Evolutionary conservation across 495 filamentous ascomycete species (phyloP), one percentile per base, ranked within the genome.

Genomic region (Podospora pseudopauciseta): DNA sequence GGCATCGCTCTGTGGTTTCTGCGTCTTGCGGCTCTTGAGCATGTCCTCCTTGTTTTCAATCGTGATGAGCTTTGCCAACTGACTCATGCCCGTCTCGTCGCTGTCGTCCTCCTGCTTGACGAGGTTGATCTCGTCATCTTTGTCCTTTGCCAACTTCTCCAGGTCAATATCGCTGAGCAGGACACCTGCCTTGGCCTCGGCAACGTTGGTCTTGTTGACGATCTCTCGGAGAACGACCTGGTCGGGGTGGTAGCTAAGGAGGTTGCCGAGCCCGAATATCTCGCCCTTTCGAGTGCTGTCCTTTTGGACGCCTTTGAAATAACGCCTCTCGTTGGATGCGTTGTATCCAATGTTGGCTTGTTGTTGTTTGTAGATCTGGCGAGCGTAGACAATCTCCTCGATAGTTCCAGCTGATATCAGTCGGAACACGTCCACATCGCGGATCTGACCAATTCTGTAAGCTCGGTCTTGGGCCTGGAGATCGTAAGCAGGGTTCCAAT

Each of bases 281-380:
- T 99, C 95, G 65, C 95, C 96, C 68, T 94, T 96, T 4, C 82
- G 78, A 39, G 86, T 87, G 63, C 87, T 87, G 70, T 92, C 87
- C 57, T 94, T 91, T 77, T 96, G 92, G 0, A 99, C 92, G 54
- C 95, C 95, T 72, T 91, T 93, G 82, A 99, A 99, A 79, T 99
- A 99, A 9, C 95, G 87, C 1, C 95, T 90, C 77, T 99, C 95
- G 32, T 87, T 90, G 56, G 90, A 93, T 7, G 95, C 95, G 39
- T 90, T 97, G 77, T 99, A 99, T 1, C 92, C 95, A 63, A 99
- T 99, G 72, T 97, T 97, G 2, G 95, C 95, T 75, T 98, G 95
- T 73, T 99, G 95, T 74, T 99, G 95, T 75, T 99, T 99, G 82
- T 98, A 99, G 66, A 99, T 97, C 74, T 99, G 95, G 11, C 95